Percentiles rank a stretch among this genome's conserved stretches.
Conservation (phyloP, 441 rosid genomes). For the Jatropha podagrica region DNA sequence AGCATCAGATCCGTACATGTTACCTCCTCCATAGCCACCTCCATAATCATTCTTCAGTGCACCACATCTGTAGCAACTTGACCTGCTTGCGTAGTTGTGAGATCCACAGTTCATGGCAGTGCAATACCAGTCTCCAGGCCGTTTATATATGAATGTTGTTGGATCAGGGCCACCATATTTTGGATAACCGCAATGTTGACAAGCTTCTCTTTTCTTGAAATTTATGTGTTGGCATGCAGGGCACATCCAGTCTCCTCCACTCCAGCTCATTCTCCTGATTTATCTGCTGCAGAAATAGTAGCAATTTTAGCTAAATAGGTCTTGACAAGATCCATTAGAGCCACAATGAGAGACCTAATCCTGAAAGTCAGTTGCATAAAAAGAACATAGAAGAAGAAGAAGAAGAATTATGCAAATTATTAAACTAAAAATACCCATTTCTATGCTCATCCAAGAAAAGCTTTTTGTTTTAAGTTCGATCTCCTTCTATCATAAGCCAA, state of each 20-base stretch:
- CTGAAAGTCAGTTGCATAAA: too few species aligned
- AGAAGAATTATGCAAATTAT: too few species aligned
- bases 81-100: conserved; percentile 84
- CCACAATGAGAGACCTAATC: not conserved
- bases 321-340: not conserved
- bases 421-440: not conserved
- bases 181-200: conserved; percentile 81
- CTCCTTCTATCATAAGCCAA: not conserved
- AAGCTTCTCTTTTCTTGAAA: conserved; percentile 82
- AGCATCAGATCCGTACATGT: conserved; percentile 42
- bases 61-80: conserved; percentile 73
- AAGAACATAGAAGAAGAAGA: too few species aligned
- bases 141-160: conserved; percentile 34
- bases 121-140: conserved; percentile 96
- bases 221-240: conserved; percentile 86
- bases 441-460: not conserved
- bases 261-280: conserved; percentile 64
- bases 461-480: not conserved
- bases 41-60: conserved; percentile 48
- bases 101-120: conserved; percentile 66
- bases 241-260: conserved; percentile 97
- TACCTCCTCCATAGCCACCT: conserved; percentile 25
- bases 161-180: conserved; percentile 85
- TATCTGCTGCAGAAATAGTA: not conserved
- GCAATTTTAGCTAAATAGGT: too few species aligned